Percentiles rank a stretch among this genome's conserved stretches.
These are phyloP conservation scores for Leishmania aethiopica DNA, from an alignment of 208 protist species.

Conservation along the genomic window DNA sequence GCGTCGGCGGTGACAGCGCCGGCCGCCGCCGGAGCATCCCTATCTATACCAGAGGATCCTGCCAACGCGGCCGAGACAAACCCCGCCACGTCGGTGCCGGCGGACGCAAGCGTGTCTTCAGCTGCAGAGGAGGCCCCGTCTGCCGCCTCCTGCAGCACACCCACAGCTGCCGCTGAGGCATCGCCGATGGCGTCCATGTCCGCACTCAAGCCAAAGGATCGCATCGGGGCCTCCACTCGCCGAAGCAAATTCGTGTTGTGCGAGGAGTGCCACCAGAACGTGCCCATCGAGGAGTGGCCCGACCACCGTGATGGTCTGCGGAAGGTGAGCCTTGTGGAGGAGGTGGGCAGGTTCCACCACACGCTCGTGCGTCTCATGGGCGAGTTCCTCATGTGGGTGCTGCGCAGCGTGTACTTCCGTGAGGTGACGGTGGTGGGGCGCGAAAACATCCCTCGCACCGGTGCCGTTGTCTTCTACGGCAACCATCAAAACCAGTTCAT, in stretches of 20 bases:
- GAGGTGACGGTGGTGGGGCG: conserved; percentile 89
- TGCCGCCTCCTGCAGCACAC: not conserved
- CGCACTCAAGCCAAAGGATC: conserved; percentile 43
- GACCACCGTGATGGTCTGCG: conserved; percentile 76
- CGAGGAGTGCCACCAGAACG: conserved; percentile 57
- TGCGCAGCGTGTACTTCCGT: conserved; percentile 92
- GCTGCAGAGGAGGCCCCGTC: not conserved
- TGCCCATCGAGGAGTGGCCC: conserved; percentile 73
- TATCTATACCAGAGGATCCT: not conserved
- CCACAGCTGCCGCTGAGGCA: not conserved
- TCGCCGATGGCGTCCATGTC: conserved; percentile 19
- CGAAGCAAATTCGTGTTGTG: conserved; percentile 54
- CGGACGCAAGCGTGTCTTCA: not conserved
- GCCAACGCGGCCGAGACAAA: not conserved
- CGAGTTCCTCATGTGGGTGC: conserved; percentile 84
- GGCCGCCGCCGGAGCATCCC: not conserved
- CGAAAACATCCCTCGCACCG: conserved; percentile 89
- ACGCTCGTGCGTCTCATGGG: conserved; percentile 64
- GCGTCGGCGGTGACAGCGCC: not conserved
- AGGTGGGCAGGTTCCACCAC: conserved; percentile 57
- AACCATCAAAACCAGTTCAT: conserved; percentile 95
- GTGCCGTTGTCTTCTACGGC: conserved; percentile 93
- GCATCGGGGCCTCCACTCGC: conserved; percentile 39
- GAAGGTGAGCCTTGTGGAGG: conserved; percentile 55
- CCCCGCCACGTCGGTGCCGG: not conserved